Evolutionary conservation across 1,139 yeast genomes (phyloP).

Genomic region (Lodderomyces jiufengensis): DNA sequence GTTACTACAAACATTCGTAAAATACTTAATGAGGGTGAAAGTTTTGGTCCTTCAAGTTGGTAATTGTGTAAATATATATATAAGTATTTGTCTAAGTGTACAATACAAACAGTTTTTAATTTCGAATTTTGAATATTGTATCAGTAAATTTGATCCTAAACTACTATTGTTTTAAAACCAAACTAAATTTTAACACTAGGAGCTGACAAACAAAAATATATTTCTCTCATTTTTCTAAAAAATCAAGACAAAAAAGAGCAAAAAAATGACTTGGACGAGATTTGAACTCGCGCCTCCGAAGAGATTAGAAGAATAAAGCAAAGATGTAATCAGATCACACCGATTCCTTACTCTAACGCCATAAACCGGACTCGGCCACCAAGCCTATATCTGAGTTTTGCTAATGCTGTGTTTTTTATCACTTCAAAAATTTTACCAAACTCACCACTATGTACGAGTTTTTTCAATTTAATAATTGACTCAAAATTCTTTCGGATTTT

Average conservation of each 20-base stretch:
- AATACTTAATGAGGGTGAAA: constrained; percentile 15
- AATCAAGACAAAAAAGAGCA: background rate
- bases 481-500: no score
- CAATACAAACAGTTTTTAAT: no score
- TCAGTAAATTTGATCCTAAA: no score
- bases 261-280: constrained; percentile 26
- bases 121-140: no score
- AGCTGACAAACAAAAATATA: no score
- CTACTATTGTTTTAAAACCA: no score
- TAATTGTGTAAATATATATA: constrained; percentile 5
- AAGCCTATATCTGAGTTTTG: constrained; percentile 1
- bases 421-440: background rate
- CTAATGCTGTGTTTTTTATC: no score
- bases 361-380: constrained; percentile 10
- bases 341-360: constrained; percentile 12
- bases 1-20: constrained; percentile 15
- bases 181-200: no score
- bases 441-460: no score
- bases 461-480: no score
- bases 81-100: background rate
- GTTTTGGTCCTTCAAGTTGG: constrained; percentile 22
- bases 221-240: no score
- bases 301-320: constrained; percentile 36
- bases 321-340: no score
- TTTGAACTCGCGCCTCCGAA: constrained; percentile 58